Evolutionary conservation across 805 yeast species (phyloP), one percentile per base, ranked within the genome.

Genomic region (Grigorovia transvaalensis): DNA sequence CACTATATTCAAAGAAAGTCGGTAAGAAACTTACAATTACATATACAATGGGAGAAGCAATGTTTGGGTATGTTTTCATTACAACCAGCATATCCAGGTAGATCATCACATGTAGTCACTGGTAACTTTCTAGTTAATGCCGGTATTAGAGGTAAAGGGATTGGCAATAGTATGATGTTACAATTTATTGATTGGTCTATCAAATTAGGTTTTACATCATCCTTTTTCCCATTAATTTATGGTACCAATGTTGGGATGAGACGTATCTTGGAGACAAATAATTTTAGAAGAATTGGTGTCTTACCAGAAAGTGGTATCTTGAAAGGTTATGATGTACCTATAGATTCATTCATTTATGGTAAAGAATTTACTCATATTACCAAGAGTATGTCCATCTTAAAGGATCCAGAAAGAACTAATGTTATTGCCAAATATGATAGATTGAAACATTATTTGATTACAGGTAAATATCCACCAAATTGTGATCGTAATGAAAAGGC

Each of bases 181-280:
- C 84, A 95, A 59, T 88, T 81, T 59, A 65, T 90, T 23, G 88
- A 84, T 54, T 93, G 98, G 98, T 88, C 97, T 1, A 91, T 91
- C 13, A 74, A 81, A 55, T 72, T 93, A 44, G 96, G 96, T 4
- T 91, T 86, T 67, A 85, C 91, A 0, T 85, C 88, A 57, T 78
- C 87, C 6, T 78, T 86, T 56, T 86, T 93, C 70, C 88, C 89
- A 56, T 72, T 91, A 52, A 88, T 91, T 3, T 93, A 87, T 67
- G 96, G 90, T 57, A 83, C 95, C 2, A 93, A 93, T 63, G 81
- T 79, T 18, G 84, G 95, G 1, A 93, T 95, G 4, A 74, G 93
- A 57, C 74, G 82, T 54, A 82, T 91, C 46, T 78, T 89, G 71
- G 95, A 88, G 59, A 73, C 82, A 11, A 74, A 85, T 45, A 82